Conservation (phyloP, 1,284 basidiomycete species). For the Fomitopsis betulina region DNA sequence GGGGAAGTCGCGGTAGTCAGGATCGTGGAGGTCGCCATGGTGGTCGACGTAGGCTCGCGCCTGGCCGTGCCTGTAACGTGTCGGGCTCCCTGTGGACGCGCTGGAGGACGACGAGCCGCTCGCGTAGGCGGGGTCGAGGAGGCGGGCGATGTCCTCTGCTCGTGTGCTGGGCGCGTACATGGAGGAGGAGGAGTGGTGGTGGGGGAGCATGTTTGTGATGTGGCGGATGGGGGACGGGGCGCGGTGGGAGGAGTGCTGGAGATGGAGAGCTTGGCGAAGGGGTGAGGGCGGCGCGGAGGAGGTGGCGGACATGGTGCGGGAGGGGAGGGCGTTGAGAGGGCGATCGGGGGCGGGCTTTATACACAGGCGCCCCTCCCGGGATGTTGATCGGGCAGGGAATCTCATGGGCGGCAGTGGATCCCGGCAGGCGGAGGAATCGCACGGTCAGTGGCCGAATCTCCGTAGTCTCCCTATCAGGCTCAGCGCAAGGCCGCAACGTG, state of each 20-base stretch:
- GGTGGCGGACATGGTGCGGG: background rate
- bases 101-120: slow-evolving; percentile 34
- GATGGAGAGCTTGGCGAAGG: slow-evolving; percentile 12
- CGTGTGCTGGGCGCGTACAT: slow-evolving; percentile 33
- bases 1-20: slow-evolving; percentile 63
- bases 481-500: background rate
- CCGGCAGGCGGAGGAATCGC: too few species aligned
- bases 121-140: slow-evolving; percentile 61
- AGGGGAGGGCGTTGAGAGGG: background rate
- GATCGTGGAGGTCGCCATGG: slow-evolving; percentile 61
- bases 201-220: background rate
- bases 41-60: slow-evolving; percentile 50
- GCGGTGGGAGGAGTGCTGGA: slow-evolving; percentile 24
- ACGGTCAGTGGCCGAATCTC: background rate
- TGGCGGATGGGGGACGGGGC: slow-evolving; percentile 7
- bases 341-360: slow-evolving; percentile 1
- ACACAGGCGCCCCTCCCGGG: background rate
- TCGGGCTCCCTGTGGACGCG: slow-evolving; percentile 17
- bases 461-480: background rate
- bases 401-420: background rate
- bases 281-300: slow-evolving; percentile 8
- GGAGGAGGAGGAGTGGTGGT: slow-evolving; percentile 12
- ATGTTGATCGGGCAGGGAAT: background rate
- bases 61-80: slow-evolving; percentile 15
- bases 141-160: slow-evolving; percentile 49